Base-by-base conservation (phyloP, 2,329 filamentous ascomycete genomes). In the Colletotrichum sp. region DNA sequence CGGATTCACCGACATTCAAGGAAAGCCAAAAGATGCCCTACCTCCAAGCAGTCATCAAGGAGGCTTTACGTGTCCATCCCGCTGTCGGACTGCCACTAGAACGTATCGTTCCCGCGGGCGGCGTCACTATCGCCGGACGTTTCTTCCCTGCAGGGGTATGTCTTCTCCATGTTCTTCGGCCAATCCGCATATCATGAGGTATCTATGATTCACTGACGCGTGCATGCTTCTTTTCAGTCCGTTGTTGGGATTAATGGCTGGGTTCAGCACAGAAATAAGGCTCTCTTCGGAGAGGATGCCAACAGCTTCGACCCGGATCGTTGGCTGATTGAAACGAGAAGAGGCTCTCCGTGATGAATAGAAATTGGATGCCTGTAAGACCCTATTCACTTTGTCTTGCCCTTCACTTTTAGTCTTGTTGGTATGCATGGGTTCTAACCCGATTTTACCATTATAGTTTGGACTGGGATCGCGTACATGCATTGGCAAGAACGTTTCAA, bases 11-110 rank as follows among this genome's bases (percentile, higher is more conserved):
- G 62, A 79, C 80, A 0, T 88, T 83, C 78, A 85, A 81, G 32
- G 85, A 86, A 76, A 84, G 77, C 6, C 85, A 83, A n/a, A 82
- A 80, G 61, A 80, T 89, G 79, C 88, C 87, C 0, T 92, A 91
- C 76, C 83, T 91, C 10, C 86, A 91, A 74, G 89, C 89, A 1
- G 85, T 88, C 5, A 86, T 91, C 55, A 89, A 90, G 67, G 89
- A 91, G 78, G 86, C 87, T 0, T 80, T 91, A n/a, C 86, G 90
- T 18, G 81, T 91, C 18, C 87, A 89, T 62, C 85, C 89, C 1
- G 86, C 88, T 0, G 85, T 86, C 0, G 88, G 87, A 6, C 80
- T 90, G 10, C 86, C 88, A 5, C 80, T 91, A 18, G 87, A 87
- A 79, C 84, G 89, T 6, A 82, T 86, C 0, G 88, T 90, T 0